Percentiles rank a stretch among this genome's conserved stretches.
Conservation (phyloP, 1,139 yeast species). For the Debaryomyces subglobosus region DNA sequence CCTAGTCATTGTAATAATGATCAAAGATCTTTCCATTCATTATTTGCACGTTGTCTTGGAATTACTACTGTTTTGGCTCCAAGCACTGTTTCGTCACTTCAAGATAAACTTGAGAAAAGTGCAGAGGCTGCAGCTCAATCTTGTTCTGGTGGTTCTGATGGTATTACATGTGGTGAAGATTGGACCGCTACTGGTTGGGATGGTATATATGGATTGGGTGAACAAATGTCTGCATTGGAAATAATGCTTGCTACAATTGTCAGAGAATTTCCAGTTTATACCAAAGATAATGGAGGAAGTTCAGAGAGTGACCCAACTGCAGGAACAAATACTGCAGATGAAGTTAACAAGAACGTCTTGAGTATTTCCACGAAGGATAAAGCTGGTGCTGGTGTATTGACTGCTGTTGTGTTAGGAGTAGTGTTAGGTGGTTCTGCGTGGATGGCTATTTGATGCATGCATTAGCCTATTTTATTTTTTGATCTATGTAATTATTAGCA, state of each 20-base stretch:
- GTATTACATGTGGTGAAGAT: conserved; percentile 74
- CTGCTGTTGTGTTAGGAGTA: conserved; percentile 43
- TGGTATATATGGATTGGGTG: conserved; percentile 72
- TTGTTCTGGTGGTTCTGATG: conserved; percentile 74
- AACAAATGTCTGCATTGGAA: conserved; percentile 77
- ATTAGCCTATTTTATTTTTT: neutral
- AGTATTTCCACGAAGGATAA: conserved; percentile 40
- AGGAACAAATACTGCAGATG: conserved; percentile 37
- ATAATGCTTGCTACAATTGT: conserved; percentile 48
- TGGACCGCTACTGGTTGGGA: conserved; percentile 67
- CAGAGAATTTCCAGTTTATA: conserved; percentile 27
- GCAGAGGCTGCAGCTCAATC: conserved; percentile 72
- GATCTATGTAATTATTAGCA: neutral
- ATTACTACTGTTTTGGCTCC: conserved; percentile 62
- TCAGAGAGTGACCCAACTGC: conserved; percentile 50
- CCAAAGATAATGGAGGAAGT: conserved; percentile 50
- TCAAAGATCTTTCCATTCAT: conserved; percentile 77
- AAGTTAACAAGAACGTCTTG: conserved; percentile 34
- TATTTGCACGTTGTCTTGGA: conserved; percentile 68
- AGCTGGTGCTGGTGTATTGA: conserved; percentile 53
- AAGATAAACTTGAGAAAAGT: conserved; percentile 47
- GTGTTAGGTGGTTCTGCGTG: conserved; percentile 46
- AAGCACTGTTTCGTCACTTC: conserved; percentile 42
- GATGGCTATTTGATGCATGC: conserved; percentile 40
- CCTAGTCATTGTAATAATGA: conserved; percentile 64